phyloP scores from a whole-genome alignment of 2,329 filamentous ascomycete genomes.

The Aaosphaeria arxii region DNA sequence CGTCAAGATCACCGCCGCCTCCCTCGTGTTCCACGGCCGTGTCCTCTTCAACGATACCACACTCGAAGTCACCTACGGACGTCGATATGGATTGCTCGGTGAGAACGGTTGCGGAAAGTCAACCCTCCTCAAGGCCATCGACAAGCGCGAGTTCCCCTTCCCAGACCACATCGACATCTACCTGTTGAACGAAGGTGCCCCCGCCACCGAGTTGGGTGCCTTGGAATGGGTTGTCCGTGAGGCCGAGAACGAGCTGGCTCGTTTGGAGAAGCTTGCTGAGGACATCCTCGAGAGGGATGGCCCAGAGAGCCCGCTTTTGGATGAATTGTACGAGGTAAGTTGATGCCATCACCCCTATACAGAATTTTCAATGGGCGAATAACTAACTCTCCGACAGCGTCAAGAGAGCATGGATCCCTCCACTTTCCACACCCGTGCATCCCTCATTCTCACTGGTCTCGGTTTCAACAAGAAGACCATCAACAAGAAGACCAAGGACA shows the following conservation, averaged over 20 bases:
- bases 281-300: slow-evolving; percentile 88
- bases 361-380: not conserved
- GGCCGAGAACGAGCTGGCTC: slow-evolving; percentile 87
- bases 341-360: not conserved
- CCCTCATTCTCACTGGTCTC: slow-evolving; percentile 95
- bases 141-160: slow-evolving; percentile 89
- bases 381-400: slow-evolving; percentile 56
- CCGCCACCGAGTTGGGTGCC: slow-evolving; percentile 81
- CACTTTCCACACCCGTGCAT: slow-evolving; percentile 92
- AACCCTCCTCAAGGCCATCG: slow-evolving; percentile 93
- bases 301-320: slow-evolving; percentile 82
- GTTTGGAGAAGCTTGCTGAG: slow-evolving; percentile 85
- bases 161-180: slow-evolving; percentile 98
- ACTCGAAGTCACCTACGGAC: slow-evolving; percentile 87
- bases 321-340: slow-evolving; percentile 93
- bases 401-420: slow-evolving; percentile 99
- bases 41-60: slow-evolving; percentile 93
- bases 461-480: slow-evolving; percentile 99
- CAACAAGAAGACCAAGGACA: slow-evolving; percentile 99
- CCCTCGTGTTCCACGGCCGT: slow-evolving; percentile 94
- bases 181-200: slow-evolving; percentile 94
- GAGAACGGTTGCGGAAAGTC: slow-evolving; percentile 99
- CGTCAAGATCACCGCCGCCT: slow-evolving; percentile 93
- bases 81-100: slow-evolving; percentile 90
- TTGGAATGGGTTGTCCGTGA: slow-evolving; percentile 96